These are phyloP conservation scores for Flaveria sonorensis DNA, from an alignment of 129 eudicot genomes.

Conservation along the genomic window DNA sequence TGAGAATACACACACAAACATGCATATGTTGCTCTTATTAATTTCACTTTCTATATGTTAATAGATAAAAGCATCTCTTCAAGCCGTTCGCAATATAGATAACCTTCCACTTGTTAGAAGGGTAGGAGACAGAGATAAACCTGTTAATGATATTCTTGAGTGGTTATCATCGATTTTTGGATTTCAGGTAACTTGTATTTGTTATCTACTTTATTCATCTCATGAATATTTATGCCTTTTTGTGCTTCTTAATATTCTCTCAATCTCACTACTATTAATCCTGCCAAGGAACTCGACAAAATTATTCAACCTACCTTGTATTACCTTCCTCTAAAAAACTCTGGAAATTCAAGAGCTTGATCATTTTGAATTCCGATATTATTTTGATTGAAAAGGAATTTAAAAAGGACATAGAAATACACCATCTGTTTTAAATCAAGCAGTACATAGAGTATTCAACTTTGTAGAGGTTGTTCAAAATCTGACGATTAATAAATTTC, in stretches of 20 bases:
- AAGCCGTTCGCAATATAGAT: conserved; percentile 60
- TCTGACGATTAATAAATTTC: conserved; percentile 31
- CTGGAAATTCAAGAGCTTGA: conserved; percentile 16
- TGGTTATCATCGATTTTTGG: conserved; percentile 94
- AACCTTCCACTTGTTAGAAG: conserved; percentile 66
- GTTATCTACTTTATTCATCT: conserved; percentile 18
- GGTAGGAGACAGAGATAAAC: conserved; percentile 64
- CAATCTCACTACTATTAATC: conserved; percentile 12
- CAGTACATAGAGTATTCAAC: conserved; percentile 5
- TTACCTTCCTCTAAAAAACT: conserved; percentile 15
- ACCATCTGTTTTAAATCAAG: neutral
- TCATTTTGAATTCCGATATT: conserved; percentile 14
- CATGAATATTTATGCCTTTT: conserved; percentile 6
- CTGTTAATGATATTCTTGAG: conserved; percentile 84
- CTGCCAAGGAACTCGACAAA: conserved; percentile 11
- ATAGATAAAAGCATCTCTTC: conserved; percentile 82
- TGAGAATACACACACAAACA: neutral
- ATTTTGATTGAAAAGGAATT: neutral
- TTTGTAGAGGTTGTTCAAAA: conserved; percentile 8
- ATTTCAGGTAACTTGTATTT: conserved; percentile 69
- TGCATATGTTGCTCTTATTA: conserved; percentile 15
- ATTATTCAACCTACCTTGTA: conserved; percentile 10
- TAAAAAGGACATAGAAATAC: neutral
- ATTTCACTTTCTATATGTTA: conserved; percentile 17
- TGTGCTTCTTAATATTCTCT: conserved; percentile 8